Evolutionary conservation across 2,329 filamentous ascomycete genomes (phyloP), one percentile per base, ranked within the genome.

Genomic region (Dactylellina leptospora): DNA sequence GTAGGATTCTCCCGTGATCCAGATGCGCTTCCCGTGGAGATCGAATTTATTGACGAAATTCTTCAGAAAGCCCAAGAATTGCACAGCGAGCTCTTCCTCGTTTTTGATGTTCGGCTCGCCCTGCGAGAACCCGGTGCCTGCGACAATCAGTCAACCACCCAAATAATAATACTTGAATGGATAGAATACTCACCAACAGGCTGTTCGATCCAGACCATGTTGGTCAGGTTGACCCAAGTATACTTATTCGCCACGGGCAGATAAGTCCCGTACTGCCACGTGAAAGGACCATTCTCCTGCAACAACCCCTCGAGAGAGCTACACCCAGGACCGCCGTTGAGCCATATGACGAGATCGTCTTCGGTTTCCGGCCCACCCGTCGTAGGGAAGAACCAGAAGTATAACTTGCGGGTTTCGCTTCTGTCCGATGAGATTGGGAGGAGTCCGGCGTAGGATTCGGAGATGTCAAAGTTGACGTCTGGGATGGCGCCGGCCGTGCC

Each of bases 1-100:
- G 75, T 90, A 92, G 0, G 85, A 88, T 78, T 91, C 90, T 4
- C 90, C 91, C 0, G 89, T 84, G 64, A 95, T 85, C 78, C 89
- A 93, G 8, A 92, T 84, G 74, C 89, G 90, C 76, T 85, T 86
- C 10, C 84, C 84, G 18, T 90, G 83, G 76, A 91, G 82, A n/a
- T 80, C 30, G 75, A 92, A 92, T 0, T 87, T 87, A 30, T 90
- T 82, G 66, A 91, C 81, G 75, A 92, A 92, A 80, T 91, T 91
- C 81, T 88, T 88, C 84, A 87, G 92, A 80, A 92, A 95, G 53
- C 88, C 88, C 13, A 89, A 82, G 78, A 93, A 92, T 75, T 93
- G 85, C n/a, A 81, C 79, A 0, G 89, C 88, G 0, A 89, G 83
- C 74, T 92, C 89, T 27, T 86, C 84, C 74, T 91, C 87, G 75